Conservation (phyloP, 2,329 filamentous ascomycete genomes). For the Sporothrix euskadiensis region DNA sequence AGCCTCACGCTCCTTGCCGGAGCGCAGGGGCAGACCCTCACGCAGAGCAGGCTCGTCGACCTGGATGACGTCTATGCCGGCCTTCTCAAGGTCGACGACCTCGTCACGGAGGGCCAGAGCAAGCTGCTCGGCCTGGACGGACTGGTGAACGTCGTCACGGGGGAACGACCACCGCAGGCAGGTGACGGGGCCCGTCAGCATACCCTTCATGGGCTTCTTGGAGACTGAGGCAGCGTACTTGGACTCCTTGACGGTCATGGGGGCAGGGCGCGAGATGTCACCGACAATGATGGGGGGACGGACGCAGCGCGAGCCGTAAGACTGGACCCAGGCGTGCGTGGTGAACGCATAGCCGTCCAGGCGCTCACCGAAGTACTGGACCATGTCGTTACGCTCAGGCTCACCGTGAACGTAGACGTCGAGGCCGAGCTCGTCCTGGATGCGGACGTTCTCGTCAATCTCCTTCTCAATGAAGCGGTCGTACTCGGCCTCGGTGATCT, state of each 20-base stretch:
- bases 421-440: constrained; percentile 96
- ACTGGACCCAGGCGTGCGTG: constrained; percentile 97
- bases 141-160: constrained; percentile 99
- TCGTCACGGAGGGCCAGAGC: constrained; percentile 97
- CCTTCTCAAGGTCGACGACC: constrained; percentile 95
- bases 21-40: constrained; percentile 96
- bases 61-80: constrained; percentile 96
- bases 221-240: constrained; percentile 96
- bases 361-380: constrained; percentile 99
- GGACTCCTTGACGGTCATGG: constrained; percentile 99
- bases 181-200: constrained; percentile 98
- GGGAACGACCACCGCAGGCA: constrained; percentile 99
- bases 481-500: constrained; percentile 89
- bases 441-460: constrained; percentile 90
- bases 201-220: constrained; percentile 99
- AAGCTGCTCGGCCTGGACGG: constrained; percentile 97
- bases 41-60: constrained; percentile 98
- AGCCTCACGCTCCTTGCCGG: constrained; percentile 90
- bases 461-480: constrained; percentile 99
- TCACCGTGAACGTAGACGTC: constrained; percentile 98
- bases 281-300: constrained; percentile 97
- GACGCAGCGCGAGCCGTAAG: constrained; percentile 96
- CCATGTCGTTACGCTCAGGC: constrained; percentile 99
- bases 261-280: constrained; percentile 92
- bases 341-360: constrained; percentile 98